Percentiles rank a stretch among this genome's conserved stretches.
phyloP scores from a whole-genome alignment of 208 protist genomes.

The Crithidia mellificae region DNA sequence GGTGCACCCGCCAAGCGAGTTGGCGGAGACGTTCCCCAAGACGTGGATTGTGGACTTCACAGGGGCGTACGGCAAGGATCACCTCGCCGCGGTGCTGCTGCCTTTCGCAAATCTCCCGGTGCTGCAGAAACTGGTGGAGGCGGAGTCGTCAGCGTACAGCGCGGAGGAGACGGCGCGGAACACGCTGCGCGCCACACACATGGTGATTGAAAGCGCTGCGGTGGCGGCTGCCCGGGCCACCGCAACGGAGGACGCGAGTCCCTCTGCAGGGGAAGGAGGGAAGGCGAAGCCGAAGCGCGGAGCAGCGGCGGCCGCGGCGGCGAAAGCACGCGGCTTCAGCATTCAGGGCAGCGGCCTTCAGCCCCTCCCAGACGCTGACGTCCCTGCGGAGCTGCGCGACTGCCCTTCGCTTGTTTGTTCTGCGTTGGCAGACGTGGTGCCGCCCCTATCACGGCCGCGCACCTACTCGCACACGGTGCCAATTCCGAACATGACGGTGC shows the following conservation, averaged over 20 bases:
- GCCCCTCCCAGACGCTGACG: constrained; percentile 19
- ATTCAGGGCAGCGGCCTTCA: constrained; percentile 52
- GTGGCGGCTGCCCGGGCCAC: neutral
- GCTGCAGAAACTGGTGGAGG: constrained; percentile 42
- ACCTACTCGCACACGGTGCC: constrained; percentile 61
- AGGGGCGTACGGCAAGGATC: constrained; percentile 54
- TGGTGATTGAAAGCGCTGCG: constrained; percentile 34
- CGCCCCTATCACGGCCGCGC: constrained; percentile 46
- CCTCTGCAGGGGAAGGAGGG: neutral
- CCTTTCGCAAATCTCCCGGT: constrained; percentile 65
- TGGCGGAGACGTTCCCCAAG: constrained; percentile 60
- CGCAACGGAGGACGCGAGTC: neutral
- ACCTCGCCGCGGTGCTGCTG: constrained; percentile 70
- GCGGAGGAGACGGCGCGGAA: constrained; percentile 39
- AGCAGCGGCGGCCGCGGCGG: neutral
- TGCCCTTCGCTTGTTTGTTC: constrained; percentile 27
- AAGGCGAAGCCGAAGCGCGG: neutral
- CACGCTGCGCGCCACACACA: constrained; percentile 29
- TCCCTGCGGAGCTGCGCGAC: constrained; percentile 12
- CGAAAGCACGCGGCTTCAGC: constrained; percentile 15
- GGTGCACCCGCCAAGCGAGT: constrained; percentile 35
- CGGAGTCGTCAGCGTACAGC: constrained; percentile 23
- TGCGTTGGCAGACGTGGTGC: constrained; percentile 40
- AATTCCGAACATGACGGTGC: constrained; percentile 41
- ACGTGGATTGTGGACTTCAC: constrained; percentile 76